A percentile compares a stretch with the other conserved stretches of the same genome.
Conservation (phyloP, 2,329 filamentous ascomycete genomes). For the Aspergillus brunneoviolaceus region DNA sequence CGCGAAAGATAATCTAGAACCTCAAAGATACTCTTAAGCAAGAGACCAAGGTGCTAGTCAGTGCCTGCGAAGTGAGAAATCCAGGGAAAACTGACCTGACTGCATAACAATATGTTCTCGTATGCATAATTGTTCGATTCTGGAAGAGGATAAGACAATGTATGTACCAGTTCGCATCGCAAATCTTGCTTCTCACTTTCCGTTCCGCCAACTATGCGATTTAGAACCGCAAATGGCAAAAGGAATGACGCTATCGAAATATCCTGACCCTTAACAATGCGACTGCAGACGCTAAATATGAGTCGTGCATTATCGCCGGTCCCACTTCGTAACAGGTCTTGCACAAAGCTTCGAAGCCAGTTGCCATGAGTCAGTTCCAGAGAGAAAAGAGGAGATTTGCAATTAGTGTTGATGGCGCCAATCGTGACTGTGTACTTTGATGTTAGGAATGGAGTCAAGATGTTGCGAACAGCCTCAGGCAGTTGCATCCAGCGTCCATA, state of each 20-base stretch:
- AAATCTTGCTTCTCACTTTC: constrained; percentile 65
- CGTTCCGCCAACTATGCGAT: constrained; percentile 73
- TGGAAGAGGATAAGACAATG: constrained; percentile 66
- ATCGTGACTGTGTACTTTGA: constrained; percentile 77
- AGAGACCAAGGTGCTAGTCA: neutral
- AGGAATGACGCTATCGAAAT: constrained; percentile 83
- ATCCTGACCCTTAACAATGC: constrained; percentile 82
- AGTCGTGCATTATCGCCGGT: constrained; percentile 72
- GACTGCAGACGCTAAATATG: constrained; percentile 77
- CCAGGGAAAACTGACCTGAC: constrained; percentile 62
- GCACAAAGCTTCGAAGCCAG: constrained; percentile 79
- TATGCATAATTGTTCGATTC: constrained; percentile 58
- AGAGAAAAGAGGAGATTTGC: constrained; percentile 76
- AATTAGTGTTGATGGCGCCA: constrained; percentile 54
- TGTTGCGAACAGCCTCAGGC: constrained; percentile 73
- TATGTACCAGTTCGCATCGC: constrained; percentile 68
- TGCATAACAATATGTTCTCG: constrained; percentile 79
- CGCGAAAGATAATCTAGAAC: constrained; percentile 87
- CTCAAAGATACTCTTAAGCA: constrained; percentile 73
- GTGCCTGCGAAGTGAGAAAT: neutral
- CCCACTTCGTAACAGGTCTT: constrained; percentile 76
- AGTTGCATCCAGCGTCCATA: constrained; percentile 76
- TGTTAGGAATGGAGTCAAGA: constrained; percentile 81
- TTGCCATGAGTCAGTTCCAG: constrained; percentile 67
- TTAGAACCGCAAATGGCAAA: constrained; percentile 81